Evolutionary conservation across 768 basidiomycete species (phyloP), one percentile per base, ranked within the genome.

Genomic region (Rhodotorula kratochvilovae): DNA sequence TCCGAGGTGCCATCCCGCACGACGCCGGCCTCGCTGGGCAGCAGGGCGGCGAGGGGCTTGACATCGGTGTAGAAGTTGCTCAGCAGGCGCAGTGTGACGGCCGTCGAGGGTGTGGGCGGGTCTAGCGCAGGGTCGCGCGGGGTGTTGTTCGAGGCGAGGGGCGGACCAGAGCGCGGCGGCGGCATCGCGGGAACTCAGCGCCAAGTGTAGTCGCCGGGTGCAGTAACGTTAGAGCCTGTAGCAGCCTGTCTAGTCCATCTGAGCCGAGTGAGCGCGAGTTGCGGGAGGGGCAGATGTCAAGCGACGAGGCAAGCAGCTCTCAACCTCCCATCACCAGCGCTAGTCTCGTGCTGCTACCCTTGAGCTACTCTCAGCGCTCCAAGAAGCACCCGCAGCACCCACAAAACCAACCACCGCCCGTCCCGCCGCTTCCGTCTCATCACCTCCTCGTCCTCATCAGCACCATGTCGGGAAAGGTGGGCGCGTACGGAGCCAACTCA

Each of bases 401-500:
- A 4, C 23, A 13, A 5, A 27, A 10, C 2, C 11, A 2, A 23
- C 13, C 48, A 11, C 35, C 25, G 5, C 21, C 8, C 42, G 43
- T 19, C 43, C 23, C 27, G 15, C 54, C 42, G 1, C 33, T 3
- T 13, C 48, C 12, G 29, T 39, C 17, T 50, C 36, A 21, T 48
- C 66, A 19, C 46, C 58, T 13, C 36, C 53, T 29, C 17, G n/a
- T n/a, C 27, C 43, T 55, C 48, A 23, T 35, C 61, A 11, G n/a
- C 58, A 36, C 7, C 48, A 73, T 75, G 76, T 61, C 70, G 33
- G 68, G 46, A 16, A 78, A 77, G 67, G 76, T 74, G 23, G 78
- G 78, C 23, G 78, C 78, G 4, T 78, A 78, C 61, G 78, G 78
- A 19, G 69, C 66, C 21, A 73, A 77, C 33, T 65, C 64, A 35